Evolutionary conservation across 139 green algal genomes (phyloP).

Genomic region (Chlamydomonas sp.): DNA sequence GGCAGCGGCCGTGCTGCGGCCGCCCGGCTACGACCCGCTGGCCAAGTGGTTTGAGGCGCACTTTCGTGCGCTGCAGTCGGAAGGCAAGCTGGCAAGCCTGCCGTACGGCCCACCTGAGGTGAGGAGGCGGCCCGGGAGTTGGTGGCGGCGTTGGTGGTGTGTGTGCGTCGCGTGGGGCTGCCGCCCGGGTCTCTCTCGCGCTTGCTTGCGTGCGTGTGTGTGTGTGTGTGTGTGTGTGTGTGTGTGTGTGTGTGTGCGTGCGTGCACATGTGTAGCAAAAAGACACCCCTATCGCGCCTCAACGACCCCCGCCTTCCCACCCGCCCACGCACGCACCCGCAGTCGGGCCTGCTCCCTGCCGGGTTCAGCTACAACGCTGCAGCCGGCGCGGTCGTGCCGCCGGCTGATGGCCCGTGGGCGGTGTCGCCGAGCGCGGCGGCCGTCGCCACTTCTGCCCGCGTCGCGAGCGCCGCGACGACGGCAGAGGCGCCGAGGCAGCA

Average conservation of each 20-base stretch:
- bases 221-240: too few species aligned
- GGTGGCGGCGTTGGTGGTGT: background rate
- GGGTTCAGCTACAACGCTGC: background rate
- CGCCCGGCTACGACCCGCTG: background rate
- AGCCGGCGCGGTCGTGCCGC: background rate
- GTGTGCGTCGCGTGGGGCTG: background rate
- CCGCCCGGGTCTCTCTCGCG: background rate
- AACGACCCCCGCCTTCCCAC: background rate
- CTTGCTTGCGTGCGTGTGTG: too few species aligned
- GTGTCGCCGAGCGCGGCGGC: background rate
- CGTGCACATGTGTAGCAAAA: too few species aligned
- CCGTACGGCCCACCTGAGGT: conserved; percentile 1
- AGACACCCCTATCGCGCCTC: too few species aligned
- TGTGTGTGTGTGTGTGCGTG: too few species aligned
- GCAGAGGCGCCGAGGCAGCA: too few species aligned
- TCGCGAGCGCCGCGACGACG: too few species aligned
- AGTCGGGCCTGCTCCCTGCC: background rate
- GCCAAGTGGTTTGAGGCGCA: conserved; percentile 16
- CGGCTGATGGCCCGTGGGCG: too few species aligned
- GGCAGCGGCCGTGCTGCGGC: background rate
- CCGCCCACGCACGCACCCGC: background rate
- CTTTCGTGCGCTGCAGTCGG: background rate
- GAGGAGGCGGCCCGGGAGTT: background rate
- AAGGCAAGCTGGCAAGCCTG: background rate
- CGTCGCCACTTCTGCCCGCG: too few species aligned